These are phyloP conservation scores for Apophysomyces variabilis DNA, from an alignment of 371 early-diverging fungal genomes.

Conservation along the genomic window DNA sequence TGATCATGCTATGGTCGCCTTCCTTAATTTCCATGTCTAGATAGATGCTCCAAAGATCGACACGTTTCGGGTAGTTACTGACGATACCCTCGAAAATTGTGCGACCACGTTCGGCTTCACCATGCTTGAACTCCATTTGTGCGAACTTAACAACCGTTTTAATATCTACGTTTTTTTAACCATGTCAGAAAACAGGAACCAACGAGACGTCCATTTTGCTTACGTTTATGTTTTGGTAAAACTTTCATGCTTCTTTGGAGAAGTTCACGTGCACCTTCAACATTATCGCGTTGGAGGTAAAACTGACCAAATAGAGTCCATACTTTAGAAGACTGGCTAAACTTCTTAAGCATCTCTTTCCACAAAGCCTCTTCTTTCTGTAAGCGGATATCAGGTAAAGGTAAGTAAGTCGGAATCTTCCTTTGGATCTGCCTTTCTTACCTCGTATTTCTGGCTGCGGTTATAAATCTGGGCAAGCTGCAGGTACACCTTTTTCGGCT, in stretches of 20 bases:
- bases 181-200: not conserved
- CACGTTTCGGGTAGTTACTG: slow-evolving; percentile 88
- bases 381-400: not conserved
- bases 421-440: slow-evolving; percentile 23
- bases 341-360: slow-evolving; percentile 81
- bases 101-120: slow-evolving; percentile 93
- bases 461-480: slow-evolving; percentile 90
- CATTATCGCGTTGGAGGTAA: slow-evolving; percentile 70
- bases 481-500: slow-evolving; percentile 87
- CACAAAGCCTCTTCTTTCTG: slow-evolving; percentile 76
- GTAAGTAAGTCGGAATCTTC: not conserved
- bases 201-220: slow-evolving; percentile 11
- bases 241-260: slow-evolving; percentile 79
- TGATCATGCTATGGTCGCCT: slow-evolving; percentile 67
- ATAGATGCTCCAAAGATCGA: slow-evolving; percentile 95
- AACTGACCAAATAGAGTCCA: slow-evolving; percentile 88
- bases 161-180: slow-evolving; percentile 28
- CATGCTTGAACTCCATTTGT: slow-evolving; percentile 92
- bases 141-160: slow-evolving; percentile 92
- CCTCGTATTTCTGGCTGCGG: slow-evolving; percentile 75
- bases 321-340: slow-evolving; percentile 84
- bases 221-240: slow-evolving; percentile 91
- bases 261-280: slow-evolving; percentile 79
- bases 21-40: slow-evolving; percentile 92
- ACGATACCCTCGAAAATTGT: slow-evolving; percentile 95